Evolutionary conservation across 495 filamentous ascomycete genomes (phyloP).

Genomic region (Haplographium delicatum): DNA sequence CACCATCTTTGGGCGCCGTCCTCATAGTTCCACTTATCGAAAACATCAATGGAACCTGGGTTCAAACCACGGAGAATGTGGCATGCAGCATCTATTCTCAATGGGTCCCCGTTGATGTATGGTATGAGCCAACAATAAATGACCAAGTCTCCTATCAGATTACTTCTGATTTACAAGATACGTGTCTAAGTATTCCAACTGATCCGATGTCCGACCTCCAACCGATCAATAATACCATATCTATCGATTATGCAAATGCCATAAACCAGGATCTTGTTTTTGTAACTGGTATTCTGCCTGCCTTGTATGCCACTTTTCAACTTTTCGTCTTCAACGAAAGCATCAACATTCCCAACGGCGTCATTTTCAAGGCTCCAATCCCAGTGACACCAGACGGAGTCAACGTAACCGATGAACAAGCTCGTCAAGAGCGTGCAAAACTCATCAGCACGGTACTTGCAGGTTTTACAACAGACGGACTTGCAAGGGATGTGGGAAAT

Average conservation of each 20-base stretch:
- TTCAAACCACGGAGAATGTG: conserved; percentile 4
- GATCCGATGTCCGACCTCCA: background rate
- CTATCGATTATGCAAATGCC: conserved; percentile 2
- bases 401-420: background rate
- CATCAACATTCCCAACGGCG: background rate
- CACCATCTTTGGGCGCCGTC: conserved; percentile 6
- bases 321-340: background rate
- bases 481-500: conserved; percentile 2
- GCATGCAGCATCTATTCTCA: conserved; percentile 10
- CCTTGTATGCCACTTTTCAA: background rate
- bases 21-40: background rate
- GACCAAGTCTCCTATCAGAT: background rate
- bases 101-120: conserved; percentile 5
- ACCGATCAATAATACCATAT: conserved; percentile 8
- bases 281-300: background rate
- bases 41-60: conserved; percentile 1
- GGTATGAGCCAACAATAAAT: conserved; percentile 6
- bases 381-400: background rate
- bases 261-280: conserved; percentile 3
- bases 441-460: conserved; percentile 3
- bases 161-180: background rate
- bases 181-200: background rate
- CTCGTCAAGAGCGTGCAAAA: background rate
- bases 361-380: background rate
- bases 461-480: conserved; percentile 1